phyloP scores from a whole-genome alignment of 768 basidiomycete genomes.

The Pulveroboletus ravenelii region DNA sequence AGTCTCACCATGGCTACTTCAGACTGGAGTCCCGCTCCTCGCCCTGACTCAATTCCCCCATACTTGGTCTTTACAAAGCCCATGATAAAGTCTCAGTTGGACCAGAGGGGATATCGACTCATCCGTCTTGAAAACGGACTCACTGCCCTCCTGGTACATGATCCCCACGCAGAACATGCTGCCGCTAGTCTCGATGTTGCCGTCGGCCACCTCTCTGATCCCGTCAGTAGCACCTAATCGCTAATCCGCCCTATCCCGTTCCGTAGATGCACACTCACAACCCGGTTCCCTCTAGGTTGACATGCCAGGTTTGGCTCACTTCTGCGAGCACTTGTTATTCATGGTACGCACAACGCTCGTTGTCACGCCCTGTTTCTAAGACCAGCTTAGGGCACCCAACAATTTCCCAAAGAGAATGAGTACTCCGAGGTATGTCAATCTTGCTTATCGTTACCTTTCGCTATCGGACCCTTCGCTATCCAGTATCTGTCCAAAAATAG shows the following conservation, averaged over 20 bases:
- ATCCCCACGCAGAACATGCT: slow-evolving; percentile 85
- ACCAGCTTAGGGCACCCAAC: slow-evolving; percentile 60
- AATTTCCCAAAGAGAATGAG: slow-evolving; percentile 89
- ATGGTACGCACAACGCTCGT: slow-evolving; percentile 55
- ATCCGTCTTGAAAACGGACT: slow-evolving; percentile 86
- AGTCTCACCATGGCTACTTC: slow-evolving; percentile 19
- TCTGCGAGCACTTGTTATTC: slow-evolving; percentile 94
- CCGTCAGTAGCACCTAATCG: slow-evolving; percentile 47
- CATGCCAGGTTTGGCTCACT: slow-evolving; percentile 90
- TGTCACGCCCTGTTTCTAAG: background rate
- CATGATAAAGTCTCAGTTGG: slow-evolving; percentile 69
- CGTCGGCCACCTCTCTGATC: slow-evolving; percentile 91
- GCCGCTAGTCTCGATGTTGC: slow-evolving; percentile 93
- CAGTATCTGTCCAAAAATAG: slow-evolving; percentile 79
- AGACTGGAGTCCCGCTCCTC: slow-evolving; percentile 21
- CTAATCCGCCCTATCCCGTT: background rate
- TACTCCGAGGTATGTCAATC: slow-evolving; percentile 66
- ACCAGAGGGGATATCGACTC: slow-evolving; percentile 75
- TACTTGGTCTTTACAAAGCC: slow-evolving; percentile 54
- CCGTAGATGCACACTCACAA: background rate
- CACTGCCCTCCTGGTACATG: slow-evolving; percentile 80
- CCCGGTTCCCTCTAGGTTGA: slow-evolving; percentile 49
- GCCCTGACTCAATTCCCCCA: slow-evolving; percentile 30
- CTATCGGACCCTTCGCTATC: background rate
- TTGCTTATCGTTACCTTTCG: background rate